A percentile compares a stretch with the other conserved stretches of the same genome.
phyloP scores from a whole-genome alignment of 2,329 filamentous ascomycete genomes.

The Lojkania enalia region DNA sequence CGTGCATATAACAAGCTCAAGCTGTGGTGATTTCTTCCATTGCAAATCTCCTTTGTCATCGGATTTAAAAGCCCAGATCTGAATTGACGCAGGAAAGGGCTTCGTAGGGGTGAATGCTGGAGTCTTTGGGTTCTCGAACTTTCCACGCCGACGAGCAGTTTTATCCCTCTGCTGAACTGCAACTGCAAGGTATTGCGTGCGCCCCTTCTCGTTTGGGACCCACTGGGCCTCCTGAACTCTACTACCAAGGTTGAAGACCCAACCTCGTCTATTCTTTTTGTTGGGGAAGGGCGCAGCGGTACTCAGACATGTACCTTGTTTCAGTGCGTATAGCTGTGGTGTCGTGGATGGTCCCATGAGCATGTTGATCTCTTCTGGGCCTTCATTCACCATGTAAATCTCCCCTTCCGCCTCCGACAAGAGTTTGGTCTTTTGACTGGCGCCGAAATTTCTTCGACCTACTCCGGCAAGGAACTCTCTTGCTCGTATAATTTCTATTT shows the following conservation, averaged over 20 bases:
- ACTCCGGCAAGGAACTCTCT: constrained; percentile 59
- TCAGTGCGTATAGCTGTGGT: constrained; percentile 50
- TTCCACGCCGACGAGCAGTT: constrained; percentile 22
- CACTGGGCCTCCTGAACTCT: constrained; percentile 56
- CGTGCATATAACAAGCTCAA: constrained; percentile 58
- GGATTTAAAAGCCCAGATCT: constrained; percentile 61
- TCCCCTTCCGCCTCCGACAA: constrained; percentile 45
- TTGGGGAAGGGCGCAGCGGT: constrained; percentile 46
- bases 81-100: constrained; percentile 55
- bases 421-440: constrained; percentile 44
- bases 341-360: constrained; percentile 55
- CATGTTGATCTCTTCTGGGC: constrained; percentile 43
- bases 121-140: constrained; percentile 39
- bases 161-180: constrained; percentile 38
- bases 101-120: constrained; percentile 57
- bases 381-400: constrained; percentile 49
- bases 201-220: constrained; percentile 46
- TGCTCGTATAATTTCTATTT: constrained; percentile 50
- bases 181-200: constrained; percentile 61
- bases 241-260: constrained; percentile 60
- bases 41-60: constrained; percentile 48
- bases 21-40: constrained; percentile 47
- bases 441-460: constrained; percentile 47
- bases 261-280: constrained; percentile 46
- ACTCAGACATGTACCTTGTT: constrained; percentile 47